These are phyloP conservation scores for Talaromyces trachyspermus DNA, from an alignment of 495 filamentous ascomycete species.

Conservation along the genomic window DNA sequence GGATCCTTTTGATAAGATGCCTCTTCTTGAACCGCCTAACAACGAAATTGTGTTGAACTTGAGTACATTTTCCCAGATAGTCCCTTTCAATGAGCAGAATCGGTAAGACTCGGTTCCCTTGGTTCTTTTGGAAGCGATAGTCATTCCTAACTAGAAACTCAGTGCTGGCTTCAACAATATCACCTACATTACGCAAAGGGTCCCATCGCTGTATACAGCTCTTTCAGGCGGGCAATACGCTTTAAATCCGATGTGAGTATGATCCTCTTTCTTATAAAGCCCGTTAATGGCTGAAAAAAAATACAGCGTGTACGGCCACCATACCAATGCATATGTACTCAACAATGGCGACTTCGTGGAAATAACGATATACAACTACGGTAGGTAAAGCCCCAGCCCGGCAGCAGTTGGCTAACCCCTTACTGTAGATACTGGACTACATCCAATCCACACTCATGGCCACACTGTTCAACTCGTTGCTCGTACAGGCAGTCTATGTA, in stretches of 20 bases:
- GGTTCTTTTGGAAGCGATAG: not conserved
- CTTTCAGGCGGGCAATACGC: slow-evolving; percentile 48
- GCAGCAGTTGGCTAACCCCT: not conserved
- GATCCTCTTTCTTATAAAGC: not conserved
- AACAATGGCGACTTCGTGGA: slow-evolving; percentile 62
- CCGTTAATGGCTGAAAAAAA: slow-evolving; percentile 43
- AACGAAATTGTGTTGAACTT: slow-evolving; percentile 23
- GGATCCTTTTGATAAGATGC: slow-evolving; percentile 36
- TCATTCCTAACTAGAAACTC: not conserved
- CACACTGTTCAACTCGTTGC: slow-evolving; percentile 70
- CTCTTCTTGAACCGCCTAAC: slow-evolving; percentile 19
- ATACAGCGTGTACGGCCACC: slow-evolving; percentile 60
- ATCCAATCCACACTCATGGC: slow-evolving; percentile 85
- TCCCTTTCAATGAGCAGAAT: slow-evolving; percentile 12
- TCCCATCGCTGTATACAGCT: slow-evolving; percentile 72
- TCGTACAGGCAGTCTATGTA: slow-evolving; percentile 38
- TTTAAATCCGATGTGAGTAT: not conserved
- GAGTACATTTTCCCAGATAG: slow-evolving; percentile 42
- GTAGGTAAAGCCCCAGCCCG: not conserved
- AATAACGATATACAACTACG: slow-evolving; percentile 74
- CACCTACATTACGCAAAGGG: slow-evolving; percentile 64
- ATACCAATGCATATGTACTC: slow-evolving; percentile 62
- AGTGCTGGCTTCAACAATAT: slow-evolving; percentile 72
- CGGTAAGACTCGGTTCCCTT: not conserved
- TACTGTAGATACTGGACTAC: slow-evolving; percentile 51